A percentile compares a stretch with the other conserved stretches of the same genome.
These are phyloP conservation scores for Pestalotiopsis sp. DNA, from an alignment of 2,329 filamentous ascomycete genomes.

Conservation along the genomic window DNA sequence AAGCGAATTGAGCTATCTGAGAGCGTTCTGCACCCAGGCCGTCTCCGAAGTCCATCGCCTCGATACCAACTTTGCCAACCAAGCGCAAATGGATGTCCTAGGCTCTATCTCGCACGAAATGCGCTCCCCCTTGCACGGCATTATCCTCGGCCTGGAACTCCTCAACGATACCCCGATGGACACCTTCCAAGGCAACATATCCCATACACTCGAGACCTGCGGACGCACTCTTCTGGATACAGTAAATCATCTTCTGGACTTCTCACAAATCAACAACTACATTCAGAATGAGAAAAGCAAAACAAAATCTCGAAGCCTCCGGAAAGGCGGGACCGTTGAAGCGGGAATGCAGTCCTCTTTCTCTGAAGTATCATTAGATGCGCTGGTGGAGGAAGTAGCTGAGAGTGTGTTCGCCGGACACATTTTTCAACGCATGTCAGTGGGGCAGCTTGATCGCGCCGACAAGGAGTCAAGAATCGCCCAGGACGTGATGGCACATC, in stretches of 20 bases:
- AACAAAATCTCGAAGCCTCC: constrained; percentile 10
- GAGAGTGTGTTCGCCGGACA: constrained; percentile 50
- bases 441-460: background rate
- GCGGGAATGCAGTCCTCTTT: constrained; percentile 25
- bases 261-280: constrained; percentile 54
- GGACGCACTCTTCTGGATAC: constrained; percentile 55
- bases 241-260: constrained; percentile 56
- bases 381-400: constrained; percentile 47
- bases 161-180: constrained; percentile 52
- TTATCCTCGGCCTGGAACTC: constrained; percentile 56
- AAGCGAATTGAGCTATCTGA: constrained; percentile 52
- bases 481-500: background rate
- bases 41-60: constrained; percentile 58
- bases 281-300: constrained; percentile 10
- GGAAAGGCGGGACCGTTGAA: constrained; percentile 13
- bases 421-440: constrained; percentile 29
- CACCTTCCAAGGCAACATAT: constrained; percentile 48
- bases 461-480: background rate
- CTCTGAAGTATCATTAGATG: constrained; percentile 37
- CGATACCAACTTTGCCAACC: constrained; percentile 37
- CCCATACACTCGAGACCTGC: constrained; percentile 53
- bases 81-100: constrained; percentile 59
- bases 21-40: constrained; percentile 54
- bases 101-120: constrained; percentile 64
- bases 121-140: constrained; percentile 61